Conservation (phyloP, 805 yeast species). For the Spathaspora girioi region DNA sequence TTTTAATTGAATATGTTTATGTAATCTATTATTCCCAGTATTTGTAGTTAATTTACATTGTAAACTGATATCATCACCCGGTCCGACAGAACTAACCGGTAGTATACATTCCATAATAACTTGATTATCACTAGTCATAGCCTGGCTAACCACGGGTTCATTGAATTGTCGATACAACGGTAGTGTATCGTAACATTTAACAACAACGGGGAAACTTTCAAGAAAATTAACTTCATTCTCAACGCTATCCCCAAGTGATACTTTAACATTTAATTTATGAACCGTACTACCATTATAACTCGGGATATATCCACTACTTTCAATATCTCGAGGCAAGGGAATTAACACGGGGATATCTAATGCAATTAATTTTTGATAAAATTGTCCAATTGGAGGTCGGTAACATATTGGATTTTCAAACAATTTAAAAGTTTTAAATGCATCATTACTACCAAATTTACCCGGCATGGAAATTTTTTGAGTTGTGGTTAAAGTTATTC, state of each 20-base stretch:
- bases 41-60: constrained; percentile 40
- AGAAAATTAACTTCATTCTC: constrained; percentile 27
- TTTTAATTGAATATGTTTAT: constrained; percentile 37
- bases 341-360: constrained; percentile 58
- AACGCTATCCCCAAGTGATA: constrained; percentile 26
- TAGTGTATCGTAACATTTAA: constrained; percentile 53
- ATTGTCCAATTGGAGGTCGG: constrained; percentile 38
- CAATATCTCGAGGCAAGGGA: constrained; percentile 50
- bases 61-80: constrained; percentile 45
- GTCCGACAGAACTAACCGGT: constrained; percentile 56
- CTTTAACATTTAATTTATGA: constrained; percentile 42
- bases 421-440: constrained; percentile 28
- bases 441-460: constrained; percentile 32
- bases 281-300: constrained; percentile 46
- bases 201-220: constrained; percentile 46
- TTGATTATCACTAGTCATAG: constrained; percentile 46
- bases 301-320: constrained; percentile 48
- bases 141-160: constrained; percentile 45
- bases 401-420: constrained; percentile 33
- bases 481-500: constrained; percentile 44
- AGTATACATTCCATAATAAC: constrained; percentile 44
- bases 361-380: constrained; percentile 43
- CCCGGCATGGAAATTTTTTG: constrained; percentile 46
- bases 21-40: constrained; percentile 24
- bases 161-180: constrained; percentile 55